Base-by-base conservation (phyloP, 441 rosid species). In the Rhodomyrtus psidioides region DNA sequence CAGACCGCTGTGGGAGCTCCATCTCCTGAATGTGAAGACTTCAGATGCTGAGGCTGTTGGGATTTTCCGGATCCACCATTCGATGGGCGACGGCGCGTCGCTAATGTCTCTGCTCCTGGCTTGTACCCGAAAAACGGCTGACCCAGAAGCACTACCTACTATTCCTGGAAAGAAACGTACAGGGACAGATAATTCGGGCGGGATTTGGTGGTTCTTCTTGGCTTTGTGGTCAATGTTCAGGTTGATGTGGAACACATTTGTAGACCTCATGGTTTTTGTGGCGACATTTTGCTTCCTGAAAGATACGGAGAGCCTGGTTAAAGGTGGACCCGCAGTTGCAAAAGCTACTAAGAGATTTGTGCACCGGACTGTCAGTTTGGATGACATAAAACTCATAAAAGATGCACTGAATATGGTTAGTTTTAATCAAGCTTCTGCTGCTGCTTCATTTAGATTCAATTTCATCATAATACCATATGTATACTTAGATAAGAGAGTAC, bases 1-100 rank as follows among this genome's bases (percentile, higher is more conserved):
- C 16, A 89, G 87, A 55, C 93, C 93, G 12, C 81, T 91, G 23
- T 90, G 93, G 93, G 91, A 91, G 82, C 56, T 91, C 26, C 93
- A 91, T 82, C 30, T 91, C 76, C 90, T 91, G 74, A 90, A 90
- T 46, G 56, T 90, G 39, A 87, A 83, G 83, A 89, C 91, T 17
- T 86, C 87, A 17, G 90, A 90, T 74, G 91, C 93, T 24, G 90
- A 88, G 84, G 88, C 91, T 28, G 74, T 86, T 30, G 87, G 85
- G 16, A 79, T 91, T 4, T 83, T 86, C 84, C 87, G 85, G 84
- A 88, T 89, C 82, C 93, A 91, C 90, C 92, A 91, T 54, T 91
- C 93, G 0, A 27, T 91, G 13, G 93, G 93, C 1, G 93, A 91
- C 51, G 93, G 93, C 30, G 89, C 88, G 5, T 91, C 93, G 2